phyloP scores from a whole-genome alignment of 2,329 filamentous ascomycete genomes.

The Aureobasidium zeae region DNA sequence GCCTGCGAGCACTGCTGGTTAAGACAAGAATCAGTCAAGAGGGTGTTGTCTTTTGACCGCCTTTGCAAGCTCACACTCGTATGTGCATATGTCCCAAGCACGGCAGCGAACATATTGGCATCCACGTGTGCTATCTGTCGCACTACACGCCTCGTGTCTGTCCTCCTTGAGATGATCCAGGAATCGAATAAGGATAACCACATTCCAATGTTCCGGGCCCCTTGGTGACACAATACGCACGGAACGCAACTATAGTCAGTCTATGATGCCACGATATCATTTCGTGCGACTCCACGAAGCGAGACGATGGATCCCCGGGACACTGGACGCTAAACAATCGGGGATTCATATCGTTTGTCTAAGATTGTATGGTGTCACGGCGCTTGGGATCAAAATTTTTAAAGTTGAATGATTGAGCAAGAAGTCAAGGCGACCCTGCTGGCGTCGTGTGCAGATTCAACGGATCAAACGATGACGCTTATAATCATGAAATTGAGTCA shows the following conservation, averaged over 20 bases:
- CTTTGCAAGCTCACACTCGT: background rate
- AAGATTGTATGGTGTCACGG: no score
- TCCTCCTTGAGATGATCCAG: background rate
- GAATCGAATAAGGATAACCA: background rate
- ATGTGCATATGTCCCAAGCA: slow-evolving; percentile 4
- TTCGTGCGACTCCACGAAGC: slow-evolving; percentile 1
- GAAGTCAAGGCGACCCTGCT: no score
- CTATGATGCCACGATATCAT: slow-evolving; percentile 7
- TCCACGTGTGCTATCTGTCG: background rate
- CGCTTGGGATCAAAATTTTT: no score
- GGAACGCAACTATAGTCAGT: slow-evolving; percentile 1
- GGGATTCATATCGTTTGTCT: no score
- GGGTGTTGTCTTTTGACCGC: no score
- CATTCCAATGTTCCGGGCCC: slow-evolving; percentile 12
- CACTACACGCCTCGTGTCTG: slow-evolving; percentile 11
- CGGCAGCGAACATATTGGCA: slow-evolving; percentile 1
- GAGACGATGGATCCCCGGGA: background rate
- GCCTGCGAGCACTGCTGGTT: no score
- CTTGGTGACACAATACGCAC: background rate
- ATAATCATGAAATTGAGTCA: slow-evolving; percentile 2
- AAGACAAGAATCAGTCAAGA: no score
- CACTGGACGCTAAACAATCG: background rate
- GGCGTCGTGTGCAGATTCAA: no score
- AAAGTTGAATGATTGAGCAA: no score
- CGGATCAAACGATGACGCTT: slow-evolving; percentile 13